These are phyloP conservation scores for Eurotiales sp. DNA, from an alignment of 2,329 filamentous ascomycete species.

Conservation along the genomic window DNA sequence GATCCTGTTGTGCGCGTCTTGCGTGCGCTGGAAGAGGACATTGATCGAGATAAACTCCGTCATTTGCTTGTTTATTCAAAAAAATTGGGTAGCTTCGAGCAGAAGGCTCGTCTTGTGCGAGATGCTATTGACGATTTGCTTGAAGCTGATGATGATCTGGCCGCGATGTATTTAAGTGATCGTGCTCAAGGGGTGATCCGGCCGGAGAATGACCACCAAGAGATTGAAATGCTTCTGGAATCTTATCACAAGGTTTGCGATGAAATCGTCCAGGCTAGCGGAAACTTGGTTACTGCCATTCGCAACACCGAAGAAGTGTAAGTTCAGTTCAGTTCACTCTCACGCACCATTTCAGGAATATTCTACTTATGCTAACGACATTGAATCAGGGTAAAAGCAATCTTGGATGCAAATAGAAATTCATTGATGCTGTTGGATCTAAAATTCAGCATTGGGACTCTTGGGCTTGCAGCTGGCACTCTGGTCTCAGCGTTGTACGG, in stretches of 20 bases:
- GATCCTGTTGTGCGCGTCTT: constrained; percentile 88
- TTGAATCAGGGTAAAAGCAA: constrained; percentile 74
- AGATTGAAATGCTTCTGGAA: constrained; percentile 94
- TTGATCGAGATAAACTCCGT: constrained; percentile 88
- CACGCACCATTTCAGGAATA: background rate
- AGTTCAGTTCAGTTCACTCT: constrained; percentile 33
- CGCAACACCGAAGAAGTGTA: constrained; percentile 98
- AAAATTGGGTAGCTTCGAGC: constrained; percentile 92
- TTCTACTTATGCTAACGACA: constrained; percentile 17
- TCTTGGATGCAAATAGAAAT: constrained; percentile 96
- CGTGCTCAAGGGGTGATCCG: constrained; percentile 70
- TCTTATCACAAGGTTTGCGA: constrained; percentile 98
- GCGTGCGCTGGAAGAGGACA: constrained; percentile 89
- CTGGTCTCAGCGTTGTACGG: constrained; percentile 98
- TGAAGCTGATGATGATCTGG: constrained; percentile 92
- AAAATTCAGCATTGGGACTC: constrained; percentile 91
- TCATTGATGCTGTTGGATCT: constrained; percentile 95
- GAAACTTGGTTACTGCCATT: constrained; percentile 89
- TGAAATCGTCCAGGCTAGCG: constrained; percentile 93
- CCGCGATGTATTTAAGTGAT: constrained; percentile 92
- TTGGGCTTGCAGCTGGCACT: constrained; percentile 91
- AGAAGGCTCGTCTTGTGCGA: constrained; percentile 88
- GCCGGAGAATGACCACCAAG: constrained; percentile 82
- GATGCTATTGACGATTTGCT: constrained; percentile 93
- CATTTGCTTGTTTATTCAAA: constrained; percentile 92